Evolutionary conservation across 306 rosid species (phyloP), one percentile per base, ranked within the genome.

Genomic region (Fagus crenata): DNA sequence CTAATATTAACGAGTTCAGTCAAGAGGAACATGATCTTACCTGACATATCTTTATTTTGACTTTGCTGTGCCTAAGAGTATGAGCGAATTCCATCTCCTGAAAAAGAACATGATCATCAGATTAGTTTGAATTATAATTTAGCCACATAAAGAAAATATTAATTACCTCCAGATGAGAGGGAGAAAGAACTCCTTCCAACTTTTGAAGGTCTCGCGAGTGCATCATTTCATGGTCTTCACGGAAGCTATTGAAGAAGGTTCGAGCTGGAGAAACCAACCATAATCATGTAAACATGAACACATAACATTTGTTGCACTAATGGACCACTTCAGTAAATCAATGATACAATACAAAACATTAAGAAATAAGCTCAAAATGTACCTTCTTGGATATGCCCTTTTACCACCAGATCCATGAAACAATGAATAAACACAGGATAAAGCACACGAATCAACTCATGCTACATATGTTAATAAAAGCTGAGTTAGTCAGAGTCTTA

Each of bases 61-160:
- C 92, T 85, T 95, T 95, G 86, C 91, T 82, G 81, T 89, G 81
- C 88, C 97, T 88, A 59, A 92, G 96, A 6, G 98, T 82, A 85
- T 92, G 98, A 68, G 99, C 97, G 41, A 96, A 96, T 77, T 96
- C 97, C 97, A 96, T 96, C 87, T 96, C 99, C 99, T 91, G 71
- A 60, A 67, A 15, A 73, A 87, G 69, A 78, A 82, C 37, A 77
- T 53, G 32, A 68, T 28, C 0, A 28, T 42, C 33, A 71, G 61
- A 84, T 60, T 17, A 56, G 69, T 61, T 42, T 42, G 40, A 70
- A 59, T 72, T 67, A 73, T 40, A 15, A 75, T 59, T 71, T 77
- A 81, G 61, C 39, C 37, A 76, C 12, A 59, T 43, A 13, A 71
- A 42, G 71, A 71, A 81, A 18, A 28, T 77, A 77, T 51, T 70